These are phyloP conservation scores for Avena atlantica DNA, from an alignment of 176 grass and related monocot genomes.

Conservation along the genomic window DNA sequence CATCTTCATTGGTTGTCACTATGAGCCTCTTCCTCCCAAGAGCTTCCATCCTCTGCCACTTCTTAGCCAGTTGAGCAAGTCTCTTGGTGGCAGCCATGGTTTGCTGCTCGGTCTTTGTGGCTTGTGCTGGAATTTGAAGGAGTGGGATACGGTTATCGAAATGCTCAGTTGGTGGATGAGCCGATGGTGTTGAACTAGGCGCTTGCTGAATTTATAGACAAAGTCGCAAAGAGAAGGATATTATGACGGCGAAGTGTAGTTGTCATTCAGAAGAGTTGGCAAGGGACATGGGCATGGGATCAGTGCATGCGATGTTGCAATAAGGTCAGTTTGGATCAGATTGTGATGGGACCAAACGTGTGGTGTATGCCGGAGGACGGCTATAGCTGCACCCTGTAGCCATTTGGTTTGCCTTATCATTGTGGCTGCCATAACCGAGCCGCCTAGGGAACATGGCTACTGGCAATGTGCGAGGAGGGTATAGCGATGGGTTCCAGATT, in stretches of 20 bases:
- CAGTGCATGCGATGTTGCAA: neutral
- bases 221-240: no score
- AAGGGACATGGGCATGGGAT: neutral
- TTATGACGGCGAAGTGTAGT: no score
- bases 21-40: conserved; percentile 55
- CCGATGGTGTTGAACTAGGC: neutral
- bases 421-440: no score
- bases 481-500: no score
- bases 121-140: neutral
- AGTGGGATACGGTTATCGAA: no score
- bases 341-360: conserved; percentile 39
- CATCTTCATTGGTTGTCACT: neutral
- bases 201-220: conserved; percentile 47
- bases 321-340: conserved; percentile 28
- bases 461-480: no score
- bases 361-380: neutral
- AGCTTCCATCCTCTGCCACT: conserved; percentile 51
- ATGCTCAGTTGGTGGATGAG: conserved; percentile 3
- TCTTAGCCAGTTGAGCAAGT: conserved; percentile 40
- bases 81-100: conserved; percentile 35
- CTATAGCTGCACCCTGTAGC: neutral
- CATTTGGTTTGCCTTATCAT: neutral
- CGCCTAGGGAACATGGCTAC: no score
- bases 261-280: neutral
- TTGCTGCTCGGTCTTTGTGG: neutral